Percentiles rank a stretch among this genome's conserved stretches.
Conservation (phyloP, 2,329 filamentous ascomycete species). For the Helotiales sp. region DNA sequence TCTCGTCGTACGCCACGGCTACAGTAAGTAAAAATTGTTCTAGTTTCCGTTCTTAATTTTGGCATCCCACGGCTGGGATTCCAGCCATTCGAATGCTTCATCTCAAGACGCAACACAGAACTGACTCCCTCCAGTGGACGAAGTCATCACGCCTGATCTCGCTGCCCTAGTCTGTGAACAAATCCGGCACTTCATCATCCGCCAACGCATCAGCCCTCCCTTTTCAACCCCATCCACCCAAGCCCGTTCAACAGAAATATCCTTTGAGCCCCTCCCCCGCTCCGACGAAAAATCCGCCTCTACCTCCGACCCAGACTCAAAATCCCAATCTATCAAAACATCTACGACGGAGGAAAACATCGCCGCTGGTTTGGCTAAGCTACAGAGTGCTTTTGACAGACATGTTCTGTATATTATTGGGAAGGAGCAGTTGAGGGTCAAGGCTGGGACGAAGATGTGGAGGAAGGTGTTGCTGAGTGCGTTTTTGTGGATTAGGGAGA, state of each 20-base stretch:
- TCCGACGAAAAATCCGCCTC: constrained; percentile 11
- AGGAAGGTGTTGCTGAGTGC: constrained; percentile 49
- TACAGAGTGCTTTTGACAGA: constrained; percentile 46
- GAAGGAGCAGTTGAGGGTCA: constrained; percentile 59
- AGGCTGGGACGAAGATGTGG: constrained; percentile 38
- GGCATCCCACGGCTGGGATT: too few species aligned
- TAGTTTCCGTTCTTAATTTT: too few species aligned
- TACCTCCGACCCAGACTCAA: constrained; percentile 13
- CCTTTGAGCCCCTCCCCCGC: constrained; percentile 8
- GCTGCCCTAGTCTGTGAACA: constrained; percentile 59
- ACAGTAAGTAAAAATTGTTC: too few species aligned
- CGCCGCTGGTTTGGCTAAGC: constrained; percentile 40
- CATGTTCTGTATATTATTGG: constrained; percentile 59
- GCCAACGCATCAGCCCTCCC: constrained; percentile 16
- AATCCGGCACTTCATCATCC: constrained; percentile 49
- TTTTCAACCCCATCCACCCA: not conserved
- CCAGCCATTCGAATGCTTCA: too few species aligned
- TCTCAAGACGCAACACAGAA: too few species aligned
- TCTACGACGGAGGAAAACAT: constrained; percentile 15
- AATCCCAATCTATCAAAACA: not conserved
- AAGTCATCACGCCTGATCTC: constrained; percentile 66
- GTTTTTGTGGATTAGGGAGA: constrained; percentile 66
- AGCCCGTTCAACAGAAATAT: constrained; percentile 1
- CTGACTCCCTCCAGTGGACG: too few species aligned
- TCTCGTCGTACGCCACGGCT: constrained; percentile 69